phyloP scores from a whole-genome alignment of 345 rosid species.

The Salix udensis region DNA sequence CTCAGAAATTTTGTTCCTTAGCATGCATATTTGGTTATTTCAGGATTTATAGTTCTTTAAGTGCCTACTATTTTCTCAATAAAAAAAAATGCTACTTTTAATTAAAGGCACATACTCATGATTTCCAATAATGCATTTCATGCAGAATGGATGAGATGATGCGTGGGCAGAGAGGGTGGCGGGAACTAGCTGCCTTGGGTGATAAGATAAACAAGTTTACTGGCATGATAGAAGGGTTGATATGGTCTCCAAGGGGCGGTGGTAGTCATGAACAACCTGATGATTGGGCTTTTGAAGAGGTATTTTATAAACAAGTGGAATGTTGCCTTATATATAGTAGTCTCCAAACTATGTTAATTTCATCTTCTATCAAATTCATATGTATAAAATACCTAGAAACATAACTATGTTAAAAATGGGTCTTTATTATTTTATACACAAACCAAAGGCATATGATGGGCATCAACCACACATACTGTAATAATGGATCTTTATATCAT shows the following conservation, averaged over 20 bases:
- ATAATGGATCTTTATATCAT: background rate
- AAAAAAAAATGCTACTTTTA: background rate
- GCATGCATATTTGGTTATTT: background rate
- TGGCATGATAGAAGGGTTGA: constrained; percentile 87
- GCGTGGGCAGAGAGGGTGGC: constrained; percentile 96
- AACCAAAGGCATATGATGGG: background rate
- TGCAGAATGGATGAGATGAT: constrained; percentile 96
- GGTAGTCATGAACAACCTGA: constrained; percentile 30
- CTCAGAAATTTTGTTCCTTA: background rate
- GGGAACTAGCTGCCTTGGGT: constrained; percentile 80
- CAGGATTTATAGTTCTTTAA: background rate
- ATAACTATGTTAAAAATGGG: too few relatives aligned
- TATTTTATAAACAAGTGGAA: constrained; percentile 20
- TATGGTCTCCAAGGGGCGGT: constrained; percentile 84
- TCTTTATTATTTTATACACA: too few relatives aligned
- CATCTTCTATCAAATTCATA: too few relatives aligned
- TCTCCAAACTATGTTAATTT: background rate
- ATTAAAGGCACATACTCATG: background rate
- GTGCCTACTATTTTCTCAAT: background rate
- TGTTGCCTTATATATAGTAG: background rate
- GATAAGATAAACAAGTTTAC: constrained; percentile 81
- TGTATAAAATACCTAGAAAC: too few relatives aligned
- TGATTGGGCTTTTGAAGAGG: constrained; percentile 59
- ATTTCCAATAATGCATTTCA: background rate
- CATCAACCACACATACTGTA: background rate